These are phyloP conservation scores for Ogataea naganishii DNA, from an alignment of 805 yeast genomes.

Conservation along the genomic window DNA sequence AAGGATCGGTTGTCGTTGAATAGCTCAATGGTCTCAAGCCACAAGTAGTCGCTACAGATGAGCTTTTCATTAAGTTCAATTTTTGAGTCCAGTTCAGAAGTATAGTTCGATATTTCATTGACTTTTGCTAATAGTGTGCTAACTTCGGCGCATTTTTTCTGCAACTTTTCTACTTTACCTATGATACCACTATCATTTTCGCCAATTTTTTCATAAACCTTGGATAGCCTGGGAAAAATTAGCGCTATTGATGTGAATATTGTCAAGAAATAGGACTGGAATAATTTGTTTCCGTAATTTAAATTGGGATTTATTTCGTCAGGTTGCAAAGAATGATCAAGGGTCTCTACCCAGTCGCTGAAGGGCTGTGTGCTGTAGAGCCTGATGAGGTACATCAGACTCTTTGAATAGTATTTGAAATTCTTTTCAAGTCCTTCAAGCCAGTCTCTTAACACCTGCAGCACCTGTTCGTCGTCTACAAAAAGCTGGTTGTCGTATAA, in stretches of 20 bases:
- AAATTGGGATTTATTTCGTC: slow-evolving; percentile 12
- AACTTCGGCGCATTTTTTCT: background rate
- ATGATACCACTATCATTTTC: slow-evolving; percentile 6
- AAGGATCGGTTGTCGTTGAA: slow-evolving; percentile 17
- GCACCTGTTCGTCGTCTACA: slow-evolving; percentile 18
- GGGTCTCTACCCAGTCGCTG: slow-evolving; percentile 15
- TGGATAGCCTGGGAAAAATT: slow-evolving; percentile 14
- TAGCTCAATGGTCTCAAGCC: slow-evolving; percentile 22
- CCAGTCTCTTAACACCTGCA: slow-evolving; percentile 17
- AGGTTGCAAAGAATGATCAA: too few relatives aligned
- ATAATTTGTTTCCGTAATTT: slow-evolving; percentile 19
- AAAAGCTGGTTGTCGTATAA: slow-evolving; percentile 19
- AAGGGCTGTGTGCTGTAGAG: slow-evolving; percentile 17
- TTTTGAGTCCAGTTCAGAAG: slow-evolving; percentile 22
- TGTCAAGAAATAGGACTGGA: slow-evolving; percentile 21
- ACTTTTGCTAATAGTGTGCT: slow-evolving; percentile 9
- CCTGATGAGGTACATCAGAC: slow-evolving; percentile 20
- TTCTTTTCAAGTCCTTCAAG: slow-evolving; percentile 16
- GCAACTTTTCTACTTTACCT: background rate
- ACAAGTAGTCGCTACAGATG: slow-evolving; percentile 20
- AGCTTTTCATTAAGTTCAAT: slow-evolving; percentile 20
- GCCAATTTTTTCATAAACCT: slow-evolving; percentile 13
- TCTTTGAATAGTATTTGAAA: slow-evolving; percentile 18
- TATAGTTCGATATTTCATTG: slow-evolving; percentile 20
- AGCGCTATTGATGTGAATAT: slow-evolving; percentile 21